Evolutionary conservation across 305 asterid genomes (phyloP), one percentile per base, ranked within the genome.

Genomic region (Petunia hybrid): DNA sequence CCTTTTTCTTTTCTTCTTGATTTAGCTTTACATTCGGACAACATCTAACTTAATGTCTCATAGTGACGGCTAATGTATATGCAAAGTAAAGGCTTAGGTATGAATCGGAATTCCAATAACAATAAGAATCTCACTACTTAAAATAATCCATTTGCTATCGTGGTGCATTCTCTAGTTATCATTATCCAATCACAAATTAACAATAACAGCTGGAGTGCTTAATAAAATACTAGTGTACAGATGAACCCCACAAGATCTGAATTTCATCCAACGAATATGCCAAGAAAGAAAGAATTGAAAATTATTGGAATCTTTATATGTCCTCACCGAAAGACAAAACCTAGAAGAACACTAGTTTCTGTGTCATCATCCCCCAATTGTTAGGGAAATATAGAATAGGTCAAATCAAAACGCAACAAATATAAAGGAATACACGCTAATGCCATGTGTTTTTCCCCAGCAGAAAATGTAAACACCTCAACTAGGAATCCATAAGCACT

Each of bases 1-100:
- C 16, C 36, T 36, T n/a, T 6, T 31, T 57, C 4, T 13, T 22
- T 39, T n/a, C 2, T 43, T 45, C 8, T 70, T 70, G 1, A 45
- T 48, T 71, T 35, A 12, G 12, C 48, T 71, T 48, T 9, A 51
- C 3, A 6, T 14, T 9, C 56, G 14, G 56, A 51, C 56, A 51
- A 51, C 2, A 14, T 22, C 3, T 35, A 48, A 71, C 43, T 35
- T 71, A 48, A 10, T 48, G 78, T 36, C 41, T 35, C 40, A 8
- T 62, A 36, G 14, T 43, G 38, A 71, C 77, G 62, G 62, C 41
- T 13, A 48, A 48, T 48, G 62, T 48, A 71, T 35, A 71, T 71
- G 78, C 42, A 71, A 31, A 7, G 35, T 61, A 48, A 71, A 31
- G 51, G 61, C 10, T 48, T 48, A 7, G 56, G 56, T 7, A 48